Percentiles rank a stretch among this genome's conserved stretches.
Conservation (phyloP, 148 eudicot species). For the Suaeda aralocaspica region DNA sequence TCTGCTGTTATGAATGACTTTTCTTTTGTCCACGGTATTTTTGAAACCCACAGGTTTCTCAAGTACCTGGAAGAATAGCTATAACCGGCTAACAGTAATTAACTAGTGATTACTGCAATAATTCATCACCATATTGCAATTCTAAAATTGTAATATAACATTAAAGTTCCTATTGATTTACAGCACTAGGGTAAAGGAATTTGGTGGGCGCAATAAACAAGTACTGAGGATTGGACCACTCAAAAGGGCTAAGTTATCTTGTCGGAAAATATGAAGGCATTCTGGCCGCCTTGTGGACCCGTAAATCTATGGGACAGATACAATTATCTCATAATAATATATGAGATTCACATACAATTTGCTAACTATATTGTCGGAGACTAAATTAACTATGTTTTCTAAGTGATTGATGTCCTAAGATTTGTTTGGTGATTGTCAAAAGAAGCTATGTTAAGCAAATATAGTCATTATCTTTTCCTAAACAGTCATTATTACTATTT, state of each 20-base stretch:
- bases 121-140: slow-evolving; percentile 9
- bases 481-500: neutral
- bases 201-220: slow-evolving; percentile 20
- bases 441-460: neutral
- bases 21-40: neutral
- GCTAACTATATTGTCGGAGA: neutral
- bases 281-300: slow-evolving; percentile 23
- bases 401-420: neutral
- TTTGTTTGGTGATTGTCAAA: neutral
- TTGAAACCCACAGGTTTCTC: slow-evolving; percentile 8
- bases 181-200: slow-evolving; percentile 8
- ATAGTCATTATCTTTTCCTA: neutral
- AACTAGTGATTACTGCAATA: slow-evolving; percentile 7
- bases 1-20: neutral
- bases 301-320: slow-evolving; percentile 18
- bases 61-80: neutral
- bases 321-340: slow-evolving; percentile 19
- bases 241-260: slow-evolving; percentile 22
- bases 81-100: neutral
- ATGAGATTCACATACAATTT: neutral
- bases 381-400: neutral
- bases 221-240: slow-evolving; percentile 21
- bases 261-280: slow-evolving; percentile 27
- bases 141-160: slow-evolving; percentile 8
- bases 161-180: slow-evolving; percentile 8